Base-by-base conservation (phyloP, 352 stramenopile genomes). In the Pythium rhizo-oryzae region DNA sequence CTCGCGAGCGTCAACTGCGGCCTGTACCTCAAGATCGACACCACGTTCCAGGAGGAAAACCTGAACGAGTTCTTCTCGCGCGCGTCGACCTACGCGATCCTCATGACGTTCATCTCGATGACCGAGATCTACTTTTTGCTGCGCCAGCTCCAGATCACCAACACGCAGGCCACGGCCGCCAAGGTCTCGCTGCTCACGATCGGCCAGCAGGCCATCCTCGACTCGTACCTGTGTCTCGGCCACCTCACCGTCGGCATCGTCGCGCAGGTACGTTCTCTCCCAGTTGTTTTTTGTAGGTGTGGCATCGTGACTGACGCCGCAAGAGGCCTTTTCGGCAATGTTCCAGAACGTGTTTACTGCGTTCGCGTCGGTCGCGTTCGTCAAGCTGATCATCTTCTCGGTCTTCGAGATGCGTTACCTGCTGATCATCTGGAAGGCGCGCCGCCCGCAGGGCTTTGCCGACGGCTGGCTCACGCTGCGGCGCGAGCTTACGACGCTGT, bases 321-420 rank as follows among this genome's bases (percentile, higher is more conserved):
- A 35, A 39, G 46, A 62, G 50, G 24, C 70, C 15, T 62, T 47
- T 67, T 69, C 85, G 96, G 69, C 58, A 46, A 28, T 47, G n/a
- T 71, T 65, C 16, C 79, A 98, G 76, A 94, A 96, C n/a, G 85
- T 99, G 15, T 99, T 99, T 71, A 95, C 93, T 5, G 89, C 97
- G 6, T 99, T 99, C 77, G 95, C 94, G 1, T 97, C 88, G 28
- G 93, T 99, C 33, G 96, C 96, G 7, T 99, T 99, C 62, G 98
- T 99, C 59, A 99, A 99, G 81, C 82, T 99, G 8, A 91, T 99
- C 53, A 98, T 99, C 58, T 99, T 99, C 71, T 99, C 96, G 43
- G 93, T 99, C 43, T 99, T 99, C 70, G 97, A 99, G 73, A 99
- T 99, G 93, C 97, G 98, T 23, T 99, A 99, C 74, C 82, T 99